A percentile compares a stretch with the other conserved stretches of the same genome.
These are phyloP conservation scores for Ogataea naganishii DNA, from an alignment of 805 yeast genomes.

Conservation along the genomic window DNA sequence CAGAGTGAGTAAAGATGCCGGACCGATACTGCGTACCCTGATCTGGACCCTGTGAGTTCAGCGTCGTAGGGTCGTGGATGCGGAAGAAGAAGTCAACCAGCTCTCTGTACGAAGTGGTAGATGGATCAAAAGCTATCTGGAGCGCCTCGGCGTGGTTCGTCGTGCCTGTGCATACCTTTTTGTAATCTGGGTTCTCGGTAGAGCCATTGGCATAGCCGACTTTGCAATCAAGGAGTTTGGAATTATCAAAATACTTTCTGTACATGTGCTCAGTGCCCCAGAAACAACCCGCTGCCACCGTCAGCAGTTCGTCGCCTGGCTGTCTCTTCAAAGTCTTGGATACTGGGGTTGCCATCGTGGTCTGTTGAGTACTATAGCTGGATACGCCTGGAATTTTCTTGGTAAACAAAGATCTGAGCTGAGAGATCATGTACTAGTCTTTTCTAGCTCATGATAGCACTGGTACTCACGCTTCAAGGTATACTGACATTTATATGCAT, in stretches of 20 bases:
- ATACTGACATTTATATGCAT: no score
- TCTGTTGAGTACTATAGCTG: background rate
- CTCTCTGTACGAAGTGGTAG: slow-evolving; percentile 45
- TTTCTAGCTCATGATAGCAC: no score
- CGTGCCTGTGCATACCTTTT: slow-evolving; percentile 65
- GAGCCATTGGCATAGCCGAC: slow-evolving; percentile 91
- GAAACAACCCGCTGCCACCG: slow-evolving; percentile 62
- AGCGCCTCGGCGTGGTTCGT: slow-evolving; percentile 78
- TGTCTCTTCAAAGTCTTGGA: slow-evolving; percentile 16
- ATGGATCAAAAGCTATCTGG: slow-evolving; percentile 77
- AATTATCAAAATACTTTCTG: slow-evolving; percentile 52
- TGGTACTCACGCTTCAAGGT: no score
- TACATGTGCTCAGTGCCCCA: slow-evolving; percentile 89
- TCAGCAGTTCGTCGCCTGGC: slow-evolving; percentile 40
- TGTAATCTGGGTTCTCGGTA: slow-evolving; percentile 47
- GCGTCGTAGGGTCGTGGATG: slow-evolving; percentile 90
- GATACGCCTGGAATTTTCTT: no score
- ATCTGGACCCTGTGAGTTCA: slow-evolving; percentile 81
- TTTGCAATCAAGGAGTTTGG: slow-evolving; percentile 60
- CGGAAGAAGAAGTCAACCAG: slow-evolving; percentile 78
- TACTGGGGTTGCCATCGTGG: background rate
- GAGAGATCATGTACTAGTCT: no score
- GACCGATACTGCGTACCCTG: slow-evolving; percentile 85
- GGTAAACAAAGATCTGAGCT: no score
- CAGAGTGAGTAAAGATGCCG: slow-evolving; percentile 58